Base-by-base conservation (phyloP, 225 moss, liverwort and hornwort species). In the Polytrichum commune region DNA sequence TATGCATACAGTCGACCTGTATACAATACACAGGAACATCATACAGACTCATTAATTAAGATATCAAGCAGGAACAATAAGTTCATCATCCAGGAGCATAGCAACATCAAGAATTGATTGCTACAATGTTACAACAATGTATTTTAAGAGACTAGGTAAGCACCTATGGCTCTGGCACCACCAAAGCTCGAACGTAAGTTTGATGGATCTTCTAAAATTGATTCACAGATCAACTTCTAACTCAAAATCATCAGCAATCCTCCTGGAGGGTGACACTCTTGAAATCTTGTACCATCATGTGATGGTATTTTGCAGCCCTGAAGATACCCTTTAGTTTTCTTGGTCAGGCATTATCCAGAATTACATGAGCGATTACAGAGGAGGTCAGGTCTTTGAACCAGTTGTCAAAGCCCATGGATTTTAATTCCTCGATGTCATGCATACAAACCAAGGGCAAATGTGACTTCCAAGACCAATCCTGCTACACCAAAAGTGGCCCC, bases 41-140 rank as follows among this genome's bases (percentile, higher is more conserved):
- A 16, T 46, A 35, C 35, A 46, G 46, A 46, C 46, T 46, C 46
- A 46, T 46, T 16, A 46, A 46, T 46, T 46, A 13, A 46, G 13
- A 46, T 46, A 46, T 46, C 32, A 8, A 32, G 32, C 32, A 32
- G 32, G 32, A 32, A 32, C 32, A 32, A 32, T 46, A 46, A 46
- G 46, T 46, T 46, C 3, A 46, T 46, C 46, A 4, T 46, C 13
- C 46, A 46, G 46, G 46, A 46, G 46, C 16, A 46, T 46, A 46
- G 46, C 46, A 46, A 46, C 46, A 46, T 13, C 60, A 60, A n/a
- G 60, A 60, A 24, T 60, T 7, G 60, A 60, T 60, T 60, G 60
- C 60, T 60, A 60, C 9, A 60, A 60, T 60, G 2, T 60, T 60
- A 60, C 60, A 60, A 60, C 60, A n/a, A 60, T 20, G 60, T 60